A percentile compares a stretch with the other conserved stretches of the same genome.
These are phyloP conservation scores for Monosporozyma aerobia DNA, from an alignment of 805 yeast genomes.

Conservation along the genomic window DNA sequence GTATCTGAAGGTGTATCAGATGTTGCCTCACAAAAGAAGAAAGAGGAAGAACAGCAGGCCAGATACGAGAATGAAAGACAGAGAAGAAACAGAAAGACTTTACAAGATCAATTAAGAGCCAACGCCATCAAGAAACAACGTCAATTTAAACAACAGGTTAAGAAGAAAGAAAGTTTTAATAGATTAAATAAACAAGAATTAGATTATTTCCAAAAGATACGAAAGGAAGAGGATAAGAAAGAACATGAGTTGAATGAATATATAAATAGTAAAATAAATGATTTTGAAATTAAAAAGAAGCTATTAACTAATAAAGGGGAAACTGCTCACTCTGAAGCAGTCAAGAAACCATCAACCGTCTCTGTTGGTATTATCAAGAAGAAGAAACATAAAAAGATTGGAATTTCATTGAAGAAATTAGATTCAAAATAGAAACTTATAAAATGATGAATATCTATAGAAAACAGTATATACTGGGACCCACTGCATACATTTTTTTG, in stretches of 20 bases:
- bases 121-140: constrained; percentile 24
- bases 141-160: constrained; percentile 16
- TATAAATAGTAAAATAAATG: constrained; percentile 1
- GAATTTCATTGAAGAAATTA: constrained; percentile 5
- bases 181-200: constrained; percentile 20
- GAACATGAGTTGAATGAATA: constrained; percentile 8
- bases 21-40: constrained; percentile 14
- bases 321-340: not conserved
- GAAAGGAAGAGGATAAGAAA: constrained; percentile 4
- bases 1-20: constrained; percentile 25
- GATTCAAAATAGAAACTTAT: not conserved
- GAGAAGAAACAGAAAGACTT: constrained; percentile 19
- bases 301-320: not conserved
- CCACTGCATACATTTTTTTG: too few species aligned
- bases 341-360: not conserved
- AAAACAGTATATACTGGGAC: not conserved
- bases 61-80: constrained; percentile 17
- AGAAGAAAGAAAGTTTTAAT: constrained; percentile 24
- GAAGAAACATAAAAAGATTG: constrained; percentile 4
- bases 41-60: constrained; percentile 16
- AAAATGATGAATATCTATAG: not conserved
- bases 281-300: constrained; percentile 6
- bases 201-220: constrained; percentile 9
- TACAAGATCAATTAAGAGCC: constrained; percentile 24
- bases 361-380: constrained; percentile 3